These are phyloP conservation scores for Scytalidium lignicola DNA, from an alignment of 2,329 filamentous ascomycete species.

Conservation along the genomic window DNA sequence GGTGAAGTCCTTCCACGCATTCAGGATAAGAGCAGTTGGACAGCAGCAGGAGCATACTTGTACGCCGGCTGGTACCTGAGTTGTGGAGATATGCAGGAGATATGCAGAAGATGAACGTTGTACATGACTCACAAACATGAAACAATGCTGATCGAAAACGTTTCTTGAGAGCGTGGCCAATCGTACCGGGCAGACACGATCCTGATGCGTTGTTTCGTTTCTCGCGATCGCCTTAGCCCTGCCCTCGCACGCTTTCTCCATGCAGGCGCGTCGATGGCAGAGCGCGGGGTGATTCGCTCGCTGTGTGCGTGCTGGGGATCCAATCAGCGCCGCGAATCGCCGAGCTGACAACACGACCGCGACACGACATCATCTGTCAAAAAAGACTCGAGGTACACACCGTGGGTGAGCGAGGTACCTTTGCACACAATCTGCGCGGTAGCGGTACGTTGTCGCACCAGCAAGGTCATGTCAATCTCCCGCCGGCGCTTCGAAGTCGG, in stretches of 20 bases:
- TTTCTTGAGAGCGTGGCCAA: background rate
- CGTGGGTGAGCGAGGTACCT: background rate
- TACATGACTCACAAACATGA: background rate
- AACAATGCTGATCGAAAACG: background rate
- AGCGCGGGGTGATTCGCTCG: conserved; percentile 10
- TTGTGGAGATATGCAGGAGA: background rate
- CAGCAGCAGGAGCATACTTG: background rate
- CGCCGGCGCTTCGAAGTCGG: conserved; percentile 1
- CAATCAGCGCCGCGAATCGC: conserved; percentile 14
- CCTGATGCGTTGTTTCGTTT: background rate
- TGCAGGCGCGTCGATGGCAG: background rate
- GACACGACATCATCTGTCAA: conserved; percentile 22
- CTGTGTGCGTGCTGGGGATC: conserved; percentile 15
- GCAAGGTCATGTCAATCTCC: background rate
- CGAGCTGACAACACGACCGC: conserved; percentile 20
- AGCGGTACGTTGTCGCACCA: background rate
- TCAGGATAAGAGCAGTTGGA: background rate
- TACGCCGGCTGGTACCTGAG: background rate
- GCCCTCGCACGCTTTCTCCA: background rate
- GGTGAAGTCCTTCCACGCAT: background rate
- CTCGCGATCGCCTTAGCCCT: background rate
- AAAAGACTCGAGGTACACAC: background rate
- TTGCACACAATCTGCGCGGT: background rate
- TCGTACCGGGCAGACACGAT: background rate
- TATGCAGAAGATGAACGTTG: background rate